phyloP scores from a whole-genome alignment of 2,329 filamentous ascomycete species.

The Drechmeria coniospora region DNA sequence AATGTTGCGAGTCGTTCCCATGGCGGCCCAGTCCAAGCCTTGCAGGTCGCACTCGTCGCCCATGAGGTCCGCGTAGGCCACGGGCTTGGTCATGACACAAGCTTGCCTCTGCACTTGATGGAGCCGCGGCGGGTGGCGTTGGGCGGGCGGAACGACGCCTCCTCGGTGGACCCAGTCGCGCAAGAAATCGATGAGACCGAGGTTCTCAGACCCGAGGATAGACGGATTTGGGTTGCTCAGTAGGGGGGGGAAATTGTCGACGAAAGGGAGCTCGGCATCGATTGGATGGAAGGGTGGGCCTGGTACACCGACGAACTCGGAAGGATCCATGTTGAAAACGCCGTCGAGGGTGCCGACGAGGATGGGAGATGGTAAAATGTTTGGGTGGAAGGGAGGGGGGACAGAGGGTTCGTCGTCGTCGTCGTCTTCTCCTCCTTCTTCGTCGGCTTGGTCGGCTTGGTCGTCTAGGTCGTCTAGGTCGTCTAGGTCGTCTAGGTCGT shows the following conservation, averaged over 20 bases:
- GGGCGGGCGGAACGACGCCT: conserved; percentile 10
- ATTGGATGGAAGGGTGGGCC: too few species aligned
- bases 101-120: conserved; percentile 16
- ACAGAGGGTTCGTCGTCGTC: background rate
- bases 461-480: background rate
- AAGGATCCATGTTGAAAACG: too few species aligned
- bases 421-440: background rate
- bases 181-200: conserved; percentile 33
- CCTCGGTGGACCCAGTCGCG: conserved; percentile 28
- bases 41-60: conserved; percentile 44
- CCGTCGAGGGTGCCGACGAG: too few species aligned
- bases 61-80: conserved; percentile 30
- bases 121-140: conserved; percentile 12
- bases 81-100: conserved; percentile 8
- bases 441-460: background rate
- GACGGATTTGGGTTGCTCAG: conserved; percentile 19
- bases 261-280: background rate
- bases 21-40: conserved; percentile 39
- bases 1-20: conserved; percentile 32
- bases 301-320: too few species aligned
- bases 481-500: background rate
- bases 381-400: background rate
- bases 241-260: conserved; percentile 5
- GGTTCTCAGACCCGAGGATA: conserved; percentile 32
- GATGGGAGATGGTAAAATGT: background rate